phyloP scores from a whole-genome alignment of 2,329 filamentous ascomycete genomes.

The Leptographium procerum region DNA sequence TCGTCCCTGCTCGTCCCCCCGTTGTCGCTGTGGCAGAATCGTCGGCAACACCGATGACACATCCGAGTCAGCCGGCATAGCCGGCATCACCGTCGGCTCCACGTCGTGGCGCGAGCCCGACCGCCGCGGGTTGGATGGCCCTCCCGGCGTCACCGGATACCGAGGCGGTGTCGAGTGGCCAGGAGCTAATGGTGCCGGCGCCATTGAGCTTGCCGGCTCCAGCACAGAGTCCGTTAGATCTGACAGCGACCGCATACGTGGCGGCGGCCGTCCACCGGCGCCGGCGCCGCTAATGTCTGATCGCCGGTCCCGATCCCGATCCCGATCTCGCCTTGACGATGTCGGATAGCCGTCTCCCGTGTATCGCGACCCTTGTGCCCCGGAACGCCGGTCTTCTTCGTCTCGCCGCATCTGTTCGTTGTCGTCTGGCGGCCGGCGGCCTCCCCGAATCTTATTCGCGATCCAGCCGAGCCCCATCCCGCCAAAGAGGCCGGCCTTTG shows the following conservation, averaged over 20 bases:
- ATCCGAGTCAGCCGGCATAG: conserved; percentile 39
- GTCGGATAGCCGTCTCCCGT: conserved; percentile 56
- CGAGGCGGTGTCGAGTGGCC: not conserved
- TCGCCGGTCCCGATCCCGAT: conserved; percentile 21
- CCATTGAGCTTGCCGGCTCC: conserved; percentile 21
- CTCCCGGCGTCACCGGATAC: not conserved
- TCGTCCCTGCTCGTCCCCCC: conserved; percentile 13
- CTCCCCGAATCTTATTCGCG: conserved; percentile 52
- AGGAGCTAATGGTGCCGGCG: conserved; percentile 4
- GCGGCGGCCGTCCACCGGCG: conserved; percentile 13
- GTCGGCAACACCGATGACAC: conserved; percentile 32
- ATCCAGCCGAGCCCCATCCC: conserved; percentile 59
- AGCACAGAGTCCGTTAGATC: conserved; percentile 24
- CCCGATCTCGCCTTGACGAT: conserved; percentile 34
- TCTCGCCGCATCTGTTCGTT: conserved; percentile 32
- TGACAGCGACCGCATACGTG: conserved; percentile 13
- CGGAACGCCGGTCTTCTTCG: conserved; percentile 43
- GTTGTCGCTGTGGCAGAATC: conserved; percentile 27
- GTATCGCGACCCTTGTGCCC: conserved; percentile 51
- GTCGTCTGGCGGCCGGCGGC: conserved; percentile 21
- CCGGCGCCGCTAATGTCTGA: not conserved
- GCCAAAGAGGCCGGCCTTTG: conserved; percentile 47
- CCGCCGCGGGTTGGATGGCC: not conserved
- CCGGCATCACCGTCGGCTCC: conserved; percentile 37
- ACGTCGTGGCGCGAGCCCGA: conserved; percentile 21